phyloP scores from a whole-genome alignment of 208 protist species.

The Wallacemonas sp. region DNA sequence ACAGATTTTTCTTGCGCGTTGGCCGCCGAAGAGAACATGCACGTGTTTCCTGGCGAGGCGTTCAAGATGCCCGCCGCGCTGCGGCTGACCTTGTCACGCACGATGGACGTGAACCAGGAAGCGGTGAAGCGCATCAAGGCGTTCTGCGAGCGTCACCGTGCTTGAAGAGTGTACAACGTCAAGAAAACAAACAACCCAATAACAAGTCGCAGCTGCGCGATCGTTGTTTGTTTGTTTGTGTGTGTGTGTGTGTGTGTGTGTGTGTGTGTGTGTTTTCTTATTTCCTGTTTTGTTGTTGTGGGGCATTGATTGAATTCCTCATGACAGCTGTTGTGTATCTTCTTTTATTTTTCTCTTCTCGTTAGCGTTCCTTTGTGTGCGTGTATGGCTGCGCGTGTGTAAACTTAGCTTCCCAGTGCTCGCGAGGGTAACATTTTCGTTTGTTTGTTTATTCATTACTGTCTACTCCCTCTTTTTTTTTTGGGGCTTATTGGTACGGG shows the following conservation, averaged over 20 bases:
- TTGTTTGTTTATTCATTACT: slow-evolving; percentile 4
- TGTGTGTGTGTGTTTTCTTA: too few relatives aligned
- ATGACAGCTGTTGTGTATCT: not conserved
- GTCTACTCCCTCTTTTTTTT: not conserved
- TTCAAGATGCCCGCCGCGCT: slow-evolving; percentile 69
- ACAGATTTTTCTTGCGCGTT: slow-evolving; percentile 52
- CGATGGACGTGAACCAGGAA: slow-evolving; percentile 53
- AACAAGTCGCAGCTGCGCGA: too few relatives aligned
- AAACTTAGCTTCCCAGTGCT: too few relatives aligned
- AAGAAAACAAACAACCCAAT: too few relatives aligned
- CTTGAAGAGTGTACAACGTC: too few relatives aligned
- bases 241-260: too few relatives aligned
- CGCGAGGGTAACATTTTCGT: too few relatives aligned
- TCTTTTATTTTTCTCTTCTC: slow-evolving; percentile 17
- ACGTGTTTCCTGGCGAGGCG: slow-evolving; percentile 72
- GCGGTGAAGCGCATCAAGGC: slow-evolving; percentile 54
- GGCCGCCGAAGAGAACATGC: slow-evolving; percentile 66
- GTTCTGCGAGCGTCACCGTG: slow-evolving; percentile 40
- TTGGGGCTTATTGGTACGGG: too few relatives aligned
- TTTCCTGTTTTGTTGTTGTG: too few relatives aligned
- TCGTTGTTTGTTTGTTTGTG: too few relatives aligned
- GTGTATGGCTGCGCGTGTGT: not conserved
- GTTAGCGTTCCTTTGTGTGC: slow-evolving; percentile 20
- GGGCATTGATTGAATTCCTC: not conserved
- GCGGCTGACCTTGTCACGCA: slow-evolving; percentile 69